Evolutionary conservation across 148 eudicot genomes (phyloP), one percentile per base, ranked within the genome.

Genomic region (Rhododendron molle): DNA sequence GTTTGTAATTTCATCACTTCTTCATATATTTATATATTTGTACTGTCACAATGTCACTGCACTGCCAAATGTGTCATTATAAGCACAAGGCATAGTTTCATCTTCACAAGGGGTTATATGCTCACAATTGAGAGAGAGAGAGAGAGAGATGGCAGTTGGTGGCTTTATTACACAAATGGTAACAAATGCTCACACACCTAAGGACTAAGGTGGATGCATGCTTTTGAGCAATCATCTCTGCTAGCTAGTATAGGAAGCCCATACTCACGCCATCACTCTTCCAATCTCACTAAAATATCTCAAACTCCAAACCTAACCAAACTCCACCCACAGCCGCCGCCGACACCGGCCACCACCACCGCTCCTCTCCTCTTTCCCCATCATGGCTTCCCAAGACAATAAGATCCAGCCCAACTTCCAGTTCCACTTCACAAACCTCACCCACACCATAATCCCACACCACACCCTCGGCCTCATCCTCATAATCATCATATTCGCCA

Each of bases 321-420:
- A n/a, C 76, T 71, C 6, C 71, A 34, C 84, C 72, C 83, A 23
- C 28, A 21, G 15, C 21, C 60, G 3, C 18, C 62, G 3, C 6
- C 47, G 9, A 0, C 8, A 43, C 44, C 44, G 0, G 13, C 69
- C 84, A 46, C 32, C 72, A 65, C 32, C 72, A 9, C 32, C 62
- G 16, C 23, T 56, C 23, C 23, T 65, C 72, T 34, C 36, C 4
- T 50, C 76, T 38, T 2, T 50, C 72, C 4, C 26, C 15, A 2
- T 26, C 76, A 86, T 86, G 88, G 65, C 78, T 67, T 46, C 83
- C 56, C 76, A 82, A 82, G 69, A 23, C 58, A 5, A 12, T 1
- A 76, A 5, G 44, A 40, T 60, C 36, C 85, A 82, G 56, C 58
- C 84, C 54, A 16, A 46, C n/a, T 46, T 20, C 14, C 36, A 18